Evolutionary conservation across 805 yeast genomes (phyloP).

Genomic region (Kuraishia hungarica): DNA sequence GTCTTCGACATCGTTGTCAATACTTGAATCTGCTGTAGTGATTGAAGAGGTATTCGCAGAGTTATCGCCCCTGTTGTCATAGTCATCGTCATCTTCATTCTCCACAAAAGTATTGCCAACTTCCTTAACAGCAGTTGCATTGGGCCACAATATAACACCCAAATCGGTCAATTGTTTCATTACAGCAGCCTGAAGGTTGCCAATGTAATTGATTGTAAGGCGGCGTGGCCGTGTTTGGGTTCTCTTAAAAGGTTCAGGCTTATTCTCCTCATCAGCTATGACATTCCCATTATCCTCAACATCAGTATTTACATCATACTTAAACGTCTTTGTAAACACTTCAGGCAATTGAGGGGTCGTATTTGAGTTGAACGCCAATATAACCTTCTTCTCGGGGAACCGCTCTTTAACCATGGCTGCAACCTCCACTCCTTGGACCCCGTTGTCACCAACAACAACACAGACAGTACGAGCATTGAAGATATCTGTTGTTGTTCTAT

Average conservation of each 20-base stretch:
- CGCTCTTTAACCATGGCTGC: slow-evolving; percentile 34
- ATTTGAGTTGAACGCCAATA: slow-evolving; percentile 29
- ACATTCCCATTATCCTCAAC: neutral
- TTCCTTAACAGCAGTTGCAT: neutral
- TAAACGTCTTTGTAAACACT: neutral
- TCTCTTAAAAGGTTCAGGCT: neutral
- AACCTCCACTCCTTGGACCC: slow-evolving; percentile 39
- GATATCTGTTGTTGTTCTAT: slow-evolving; percentile 20
- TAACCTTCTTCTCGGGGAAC: slow-evolving; percentile 27
- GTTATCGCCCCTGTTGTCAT: neutral
- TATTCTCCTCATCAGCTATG: neutral
- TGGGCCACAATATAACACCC: slow-evolving; percentile 4
- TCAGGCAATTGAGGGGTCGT: slow-evolving; percentile 18
- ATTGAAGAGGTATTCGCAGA: neutral
- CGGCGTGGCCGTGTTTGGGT: neutral
- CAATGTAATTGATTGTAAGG: neutral
- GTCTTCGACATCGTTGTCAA: too few species aligned
- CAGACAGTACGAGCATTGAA: slow-evolving; percentile 20
- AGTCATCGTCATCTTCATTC: neutral
- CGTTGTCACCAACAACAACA: slow-evolving; percentile 37
- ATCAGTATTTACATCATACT: neutral
- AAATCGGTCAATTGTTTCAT: neutral
- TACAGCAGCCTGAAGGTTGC: neutral
- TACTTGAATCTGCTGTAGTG: slow-evolving; percentile 1
- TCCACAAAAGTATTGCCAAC: neutral